phyloP scores from a whole-genome alignment of 345 rosid species.

The Mallotus nudiflorus region DNA sequence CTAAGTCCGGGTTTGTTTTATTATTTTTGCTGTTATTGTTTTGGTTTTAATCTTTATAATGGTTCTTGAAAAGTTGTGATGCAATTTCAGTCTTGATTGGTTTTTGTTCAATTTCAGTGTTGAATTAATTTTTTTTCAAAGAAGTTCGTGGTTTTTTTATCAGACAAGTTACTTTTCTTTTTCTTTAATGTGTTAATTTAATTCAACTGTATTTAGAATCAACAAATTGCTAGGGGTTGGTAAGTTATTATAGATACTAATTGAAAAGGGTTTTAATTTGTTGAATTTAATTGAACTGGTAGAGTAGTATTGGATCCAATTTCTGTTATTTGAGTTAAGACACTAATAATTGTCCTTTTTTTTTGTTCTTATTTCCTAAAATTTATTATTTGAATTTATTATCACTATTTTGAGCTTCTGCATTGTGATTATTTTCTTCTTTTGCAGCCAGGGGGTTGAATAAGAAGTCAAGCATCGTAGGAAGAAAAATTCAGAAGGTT shows the following conservation, averaged over 20 bases:
- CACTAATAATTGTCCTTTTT: no score
- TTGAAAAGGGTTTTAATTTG: no score
- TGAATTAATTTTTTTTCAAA: background rate
- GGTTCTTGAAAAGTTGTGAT: background rate
- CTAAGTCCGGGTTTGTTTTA: conserved; percentile 30
- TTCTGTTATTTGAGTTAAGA: background rate
- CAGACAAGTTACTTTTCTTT: no score
- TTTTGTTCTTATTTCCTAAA: background rate
- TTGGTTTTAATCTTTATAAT: no score
- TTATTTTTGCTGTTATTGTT: no score
- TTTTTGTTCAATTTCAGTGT: background rate
- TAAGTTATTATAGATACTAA: no score
- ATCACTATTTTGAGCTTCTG: background rate
- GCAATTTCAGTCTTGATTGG: background rate
- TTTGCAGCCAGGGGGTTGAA: conserved; percentile 43
- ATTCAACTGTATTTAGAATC: no score
- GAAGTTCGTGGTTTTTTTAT: background rate
- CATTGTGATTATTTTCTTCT: background rate
- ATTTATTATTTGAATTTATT: background rate
- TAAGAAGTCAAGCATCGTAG: conserved; percentile 41
- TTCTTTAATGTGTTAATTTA: background rate
- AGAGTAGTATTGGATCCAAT: background rate
- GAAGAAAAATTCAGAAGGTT: conserved; percentile 77
- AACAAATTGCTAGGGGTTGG: no score
- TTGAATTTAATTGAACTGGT: background rate